Conservation (phyloP, 2,329 filamentous ascomycete species). For the Cladosporium sp. region DNA sequence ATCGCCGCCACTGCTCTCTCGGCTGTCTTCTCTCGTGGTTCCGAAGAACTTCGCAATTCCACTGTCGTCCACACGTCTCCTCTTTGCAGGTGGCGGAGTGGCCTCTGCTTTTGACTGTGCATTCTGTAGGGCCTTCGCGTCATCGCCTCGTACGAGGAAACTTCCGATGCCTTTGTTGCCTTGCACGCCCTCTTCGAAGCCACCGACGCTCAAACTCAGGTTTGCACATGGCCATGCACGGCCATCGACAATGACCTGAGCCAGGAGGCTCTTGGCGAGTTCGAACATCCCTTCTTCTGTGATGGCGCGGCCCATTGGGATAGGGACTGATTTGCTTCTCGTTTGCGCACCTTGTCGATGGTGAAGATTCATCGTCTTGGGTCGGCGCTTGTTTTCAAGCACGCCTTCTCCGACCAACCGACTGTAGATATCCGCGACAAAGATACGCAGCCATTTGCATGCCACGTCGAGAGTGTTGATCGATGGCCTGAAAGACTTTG, state of each 20-base stretch:
- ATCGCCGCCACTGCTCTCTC: slow-evolving; percentile 22
- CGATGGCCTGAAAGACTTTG: slow-evolving; percentile 87
- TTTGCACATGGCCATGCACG: slow-evolving; percentile 89
- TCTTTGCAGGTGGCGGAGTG: slow-evolving; percentile 35
- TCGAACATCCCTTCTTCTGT: slow-evolving; percentile 72
- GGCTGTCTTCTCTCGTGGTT: slow-evolving; percentile 26
- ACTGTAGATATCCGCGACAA: slow-evolving; percentile 85
- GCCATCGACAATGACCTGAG: slow-evolving; percentile 75
- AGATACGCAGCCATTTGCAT: slow-evolving; percentile 83
- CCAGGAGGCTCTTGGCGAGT: slow-evolving; percentile 72
- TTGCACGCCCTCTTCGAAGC: slow-evolving; percentile 82
- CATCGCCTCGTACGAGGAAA: slow-evolving; percentile 72
- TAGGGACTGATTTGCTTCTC: slow-evolving; percentile 72
- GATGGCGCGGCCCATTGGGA: slow-evolving; percentile 72
- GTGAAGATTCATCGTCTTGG: slow-evolving; percentile 82
- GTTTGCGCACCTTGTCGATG: slow-evolving; percentile 73
- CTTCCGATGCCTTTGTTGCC: slow-evolving; percentile 83
- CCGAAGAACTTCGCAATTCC: slow-evolving; percentile 41
- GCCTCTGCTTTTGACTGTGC: slow-evolving; percentile 26
- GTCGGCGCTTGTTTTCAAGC: slow-evolving; percentile 80
- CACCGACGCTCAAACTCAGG: slow-evolving; percentile 82
- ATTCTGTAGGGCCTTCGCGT: slow-evolving; percentile 51
- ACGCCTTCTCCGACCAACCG: slow-evolving; percentile 89
- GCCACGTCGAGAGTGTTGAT: slow-evolving; percentile 79
- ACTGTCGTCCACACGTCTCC: slow-evolving; percentile 35